These are phyloP conservation scores for Rheum nobile DNA, from an alignment of 148 eudicot species.

Conservation along the genomic window DNA sequence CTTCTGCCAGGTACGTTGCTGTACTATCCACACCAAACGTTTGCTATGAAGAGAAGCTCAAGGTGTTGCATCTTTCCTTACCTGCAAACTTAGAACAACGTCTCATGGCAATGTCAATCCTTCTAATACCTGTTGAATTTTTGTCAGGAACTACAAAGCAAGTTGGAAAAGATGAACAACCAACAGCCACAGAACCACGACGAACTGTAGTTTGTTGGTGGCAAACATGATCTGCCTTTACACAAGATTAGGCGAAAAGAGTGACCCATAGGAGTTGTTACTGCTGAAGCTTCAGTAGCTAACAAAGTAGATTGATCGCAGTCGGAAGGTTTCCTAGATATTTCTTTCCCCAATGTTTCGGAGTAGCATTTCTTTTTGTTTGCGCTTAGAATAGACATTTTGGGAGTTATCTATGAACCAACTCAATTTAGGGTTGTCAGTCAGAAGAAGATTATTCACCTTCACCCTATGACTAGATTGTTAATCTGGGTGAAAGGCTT, in stretches of 20 bases:
- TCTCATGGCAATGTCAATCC: neutral
- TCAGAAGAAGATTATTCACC: neutral
- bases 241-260: neutral
- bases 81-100: neutral
- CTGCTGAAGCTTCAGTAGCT: neutral
- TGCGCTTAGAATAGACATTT: neutral
- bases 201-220: slow-evolving; percentile 36
- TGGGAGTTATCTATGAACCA: neutral
- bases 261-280: neutral
- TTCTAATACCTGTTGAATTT: neutral
- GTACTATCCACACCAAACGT: slow-evolving; percentile 69
- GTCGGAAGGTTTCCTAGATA: neutral
- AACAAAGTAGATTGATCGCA: neutral
- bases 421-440: neutral
- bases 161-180: slow-evolving; percentile 61
- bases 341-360: neutral
- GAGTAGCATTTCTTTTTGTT: neutral
- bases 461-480: neutral
- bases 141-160: slow-evolving; percentile 60
- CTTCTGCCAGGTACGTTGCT: slow-evolving; percentile 60
- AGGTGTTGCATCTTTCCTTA: slow-evolving; percentile 33
- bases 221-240: neutral
- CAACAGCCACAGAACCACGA: slow-evolving; percentile 52
- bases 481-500: neutral
- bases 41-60: slow-evolving; percentile 67